A percentile compares a stretch with the other conserved stretches of the same genome.
These are phyloP conservation scores for Ustilago sp. DNA, from an alignment of 1,284 basidiomycete species.

Conservation along the genomic window DNA sequence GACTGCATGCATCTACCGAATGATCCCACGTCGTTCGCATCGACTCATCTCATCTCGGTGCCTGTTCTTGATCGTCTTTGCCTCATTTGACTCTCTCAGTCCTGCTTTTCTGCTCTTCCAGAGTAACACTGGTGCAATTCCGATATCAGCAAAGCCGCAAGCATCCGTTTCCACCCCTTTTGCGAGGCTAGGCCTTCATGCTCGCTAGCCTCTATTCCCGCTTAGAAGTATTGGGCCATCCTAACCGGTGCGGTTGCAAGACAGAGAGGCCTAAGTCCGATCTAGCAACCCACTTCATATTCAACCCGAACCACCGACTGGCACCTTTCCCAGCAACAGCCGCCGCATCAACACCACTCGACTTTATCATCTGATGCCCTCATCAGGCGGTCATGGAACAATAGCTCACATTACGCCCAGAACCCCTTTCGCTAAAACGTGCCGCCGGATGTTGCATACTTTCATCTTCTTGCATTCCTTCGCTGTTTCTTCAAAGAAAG, in stretches of 20 bases:
- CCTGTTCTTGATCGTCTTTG: not conserved
- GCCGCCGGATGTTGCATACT: not conserved
- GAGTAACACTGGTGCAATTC: not conserved
- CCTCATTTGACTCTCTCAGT: too few relatives aligned
- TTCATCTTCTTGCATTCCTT: not conserved
- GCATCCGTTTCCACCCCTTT: not conserved
- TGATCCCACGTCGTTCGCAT: not conserved
- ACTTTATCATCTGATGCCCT: not conserved
- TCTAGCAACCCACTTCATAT: not conserved
- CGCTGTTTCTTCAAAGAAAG: not conserved
- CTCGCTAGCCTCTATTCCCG: too few relatives aligned
- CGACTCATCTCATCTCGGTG: not conserved
- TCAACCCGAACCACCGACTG: not conserved
- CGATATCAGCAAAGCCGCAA: not conserved
- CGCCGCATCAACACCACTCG: not conserved
- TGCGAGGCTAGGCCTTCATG: not conserved
- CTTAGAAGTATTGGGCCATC: too few relatives aligned
- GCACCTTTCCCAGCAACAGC: not conserved
- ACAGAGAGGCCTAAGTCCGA: not conserved
- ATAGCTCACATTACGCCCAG: not conserved
- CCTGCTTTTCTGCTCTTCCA: not conserved
- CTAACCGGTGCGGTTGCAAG: not conserved
- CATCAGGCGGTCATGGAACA: not conserved
- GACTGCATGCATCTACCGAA: not conserved
- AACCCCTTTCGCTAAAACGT: not conserved